Evolutionary conservation across 2,329 filamentous ascomycete species (phyloP).

Genomic region (Exophiala phaeomuriformis): DNA sequence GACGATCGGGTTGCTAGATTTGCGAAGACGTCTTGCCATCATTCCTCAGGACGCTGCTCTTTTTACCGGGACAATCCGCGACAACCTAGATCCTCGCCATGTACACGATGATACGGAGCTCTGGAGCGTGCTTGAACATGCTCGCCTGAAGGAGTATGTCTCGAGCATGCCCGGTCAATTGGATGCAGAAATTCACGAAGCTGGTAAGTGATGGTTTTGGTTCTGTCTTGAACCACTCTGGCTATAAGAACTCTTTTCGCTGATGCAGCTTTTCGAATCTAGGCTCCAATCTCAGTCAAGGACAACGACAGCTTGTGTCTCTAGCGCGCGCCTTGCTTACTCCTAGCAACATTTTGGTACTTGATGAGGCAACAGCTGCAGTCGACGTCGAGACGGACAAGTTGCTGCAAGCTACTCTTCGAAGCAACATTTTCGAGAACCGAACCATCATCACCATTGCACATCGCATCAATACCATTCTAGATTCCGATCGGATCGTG

Average conservation of each 20-base stretch:
- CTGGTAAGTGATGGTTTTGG: constrained; percentile 55
- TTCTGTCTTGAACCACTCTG: constrained; percentile 9
- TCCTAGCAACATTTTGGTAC: constrained; percentile 90
- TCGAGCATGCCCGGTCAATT: constrained; percentile 78
- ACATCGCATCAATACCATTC: constrained; percentile 95
- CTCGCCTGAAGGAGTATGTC: constrained; percentile 85
- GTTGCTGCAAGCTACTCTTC: constrained; percentile 56
- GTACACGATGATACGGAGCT: constrained; percentile 95
- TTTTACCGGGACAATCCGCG: constrained; percentile 85
- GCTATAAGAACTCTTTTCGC: constrained; percentile 4
- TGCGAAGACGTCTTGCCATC: constrained; percentile 83
- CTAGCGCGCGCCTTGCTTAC: constrained; percentile 88
- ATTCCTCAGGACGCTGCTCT: constrained; percentile 96
- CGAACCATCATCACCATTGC: constrained; percentile 97
- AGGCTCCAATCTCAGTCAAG: constrained; percentile 93
- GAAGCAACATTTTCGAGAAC: constrained; percentile 68
- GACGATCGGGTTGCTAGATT: constrained; percentile 78
- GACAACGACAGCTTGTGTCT: constrained; percentile 88
- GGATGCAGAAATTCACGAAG: constrained; percentile 87
- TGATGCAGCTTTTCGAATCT: constrained; percentile 15
- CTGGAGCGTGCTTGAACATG: constrained; percentile 93
- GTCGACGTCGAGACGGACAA: constrained; percentile 63
- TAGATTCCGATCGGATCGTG: constrained; percentile 80
- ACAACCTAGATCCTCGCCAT: constrained; percentile 91
- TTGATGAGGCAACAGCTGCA: constrained; percentile 91